Evolutionary conservation across 1,284 basidiomycete species (phyloP), one percentile per base, ranked within the genome.

Genomic region (Hypsizygus ulmarius): DNA sequence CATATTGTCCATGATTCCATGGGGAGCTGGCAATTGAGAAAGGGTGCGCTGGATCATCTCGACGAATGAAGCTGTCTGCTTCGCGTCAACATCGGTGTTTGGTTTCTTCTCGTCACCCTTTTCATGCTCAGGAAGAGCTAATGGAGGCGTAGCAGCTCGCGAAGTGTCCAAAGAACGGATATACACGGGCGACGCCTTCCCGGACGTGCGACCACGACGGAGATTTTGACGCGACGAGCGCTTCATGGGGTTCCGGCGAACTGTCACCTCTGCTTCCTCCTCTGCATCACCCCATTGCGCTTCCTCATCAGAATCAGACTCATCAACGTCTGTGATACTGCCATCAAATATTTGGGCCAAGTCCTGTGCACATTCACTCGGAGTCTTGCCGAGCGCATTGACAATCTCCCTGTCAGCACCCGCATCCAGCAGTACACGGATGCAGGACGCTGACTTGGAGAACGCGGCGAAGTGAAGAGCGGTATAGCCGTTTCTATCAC

Each of bases 401-500:
- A 88, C 84, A 39, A 93, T 78, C 58, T 89, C 85, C 36, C 77
- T 67, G 49, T 90, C 84, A 0, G 95, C 95, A 11, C 93, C 93
- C 21, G 84, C 89, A 11, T 79, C 72, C 11, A 97, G 62, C 25
- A 99, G 73, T 3, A 86, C 67, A 33, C 77, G 72, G 0, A 82
- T 80, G 62, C 91, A 93, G 8, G 79, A 75, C 37, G 74, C 68
- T 15, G 87, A 84, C 18, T 79, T 80, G 14, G 75, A 76, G 35
- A 95, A 70, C 0, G 84, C 87, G 11, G 94, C 90, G 61, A 96
- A 87, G 64, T 96, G 92, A 30, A 98, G 71, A 0, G 96, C 83
- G 0, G 95, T 98, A 62, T 79, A 93, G 5, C 96, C 96, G 63
- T 93, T 97, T 51, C 79, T 75, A 67, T 99, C 97, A 47, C 91